Evolutionary conservation across 257 asterid genomes (phyloP).

Genomic region (Phtheirospermum japonicum): DNA sequence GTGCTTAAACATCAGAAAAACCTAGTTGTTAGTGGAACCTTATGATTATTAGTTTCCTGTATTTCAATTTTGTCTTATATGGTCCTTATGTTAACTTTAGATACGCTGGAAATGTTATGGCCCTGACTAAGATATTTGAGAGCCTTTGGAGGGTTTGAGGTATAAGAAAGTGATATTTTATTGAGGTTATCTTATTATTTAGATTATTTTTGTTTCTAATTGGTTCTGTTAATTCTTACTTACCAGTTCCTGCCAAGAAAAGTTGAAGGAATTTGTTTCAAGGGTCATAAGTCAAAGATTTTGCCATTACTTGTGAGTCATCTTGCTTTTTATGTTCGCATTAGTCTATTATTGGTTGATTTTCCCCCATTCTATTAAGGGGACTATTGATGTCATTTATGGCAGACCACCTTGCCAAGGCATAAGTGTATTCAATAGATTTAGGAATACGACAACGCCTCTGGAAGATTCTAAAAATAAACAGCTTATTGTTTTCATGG

Average conservation of each 20-base stretch:
- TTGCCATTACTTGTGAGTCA: slow-evolving; percentile 82
- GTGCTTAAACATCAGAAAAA: too few relatives aligned
- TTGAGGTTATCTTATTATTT: not conserved
- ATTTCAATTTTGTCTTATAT: not conserved
- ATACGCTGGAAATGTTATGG: slow-evolving; percentile 84
- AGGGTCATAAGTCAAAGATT: slow-evolving; percentile 43
- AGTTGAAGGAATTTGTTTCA: slow-evolving; percentile 57
- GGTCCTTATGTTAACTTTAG: slow-evolving; percentile 29
- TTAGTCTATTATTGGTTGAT: not conserved
- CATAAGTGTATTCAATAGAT: slow-evolving; percentile 79
- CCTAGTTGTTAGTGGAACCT: not conserved
- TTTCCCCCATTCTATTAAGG: slow-evolving; percentile 44
- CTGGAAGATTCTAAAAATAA: slow-evolving; percentile 58
- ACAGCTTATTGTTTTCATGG: slow-evolving; percentile 70
- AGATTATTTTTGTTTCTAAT: not conserved
- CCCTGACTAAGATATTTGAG: slow-evolving; percentile 72
- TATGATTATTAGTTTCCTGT: too few relatives aligned
- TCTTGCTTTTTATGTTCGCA: not conserved
- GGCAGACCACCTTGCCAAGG: slow-evolving; percentile 99
- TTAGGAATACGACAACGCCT: slow-evolving; percentile 49
- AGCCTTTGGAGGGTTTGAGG: slow-evolving; percentile 71
- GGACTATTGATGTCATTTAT: slow-evolving; percentile 69
- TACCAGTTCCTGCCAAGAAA: slow-evolving; percentile 55
- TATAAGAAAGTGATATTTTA: slow-evolving; percentile 18
- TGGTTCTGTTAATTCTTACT: not conserved